Percentiles rank a stretch among this genome's conserved stretches.
phyloP scores from a whole-genome alignment of 345 rosid genomes.

The Cardamine occulta region DNA sequence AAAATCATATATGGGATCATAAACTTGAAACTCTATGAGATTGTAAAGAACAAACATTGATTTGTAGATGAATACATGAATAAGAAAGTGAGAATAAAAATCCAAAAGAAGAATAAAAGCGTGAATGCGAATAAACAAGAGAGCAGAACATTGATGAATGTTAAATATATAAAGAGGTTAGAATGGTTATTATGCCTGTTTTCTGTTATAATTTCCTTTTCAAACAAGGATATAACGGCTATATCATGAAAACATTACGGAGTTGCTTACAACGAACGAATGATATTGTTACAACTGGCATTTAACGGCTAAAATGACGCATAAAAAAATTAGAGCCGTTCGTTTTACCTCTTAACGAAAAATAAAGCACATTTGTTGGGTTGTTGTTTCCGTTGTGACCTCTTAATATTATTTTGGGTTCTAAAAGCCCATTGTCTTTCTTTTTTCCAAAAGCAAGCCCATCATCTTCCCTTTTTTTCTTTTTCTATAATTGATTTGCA shows the following conservation, averaged over 20 bases:
- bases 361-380: no score
- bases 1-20: no score
- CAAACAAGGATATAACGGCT: neutral
- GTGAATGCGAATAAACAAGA: neutral
- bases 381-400: neutral
- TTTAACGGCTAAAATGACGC: neutral
- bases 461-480: no score
- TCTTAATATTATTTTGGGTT: neutral
- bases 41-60: neutral
- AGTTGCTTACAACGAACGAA: neutral
- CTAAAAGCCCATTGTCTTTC: neutral
- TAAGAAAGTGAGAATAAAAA: neutral
- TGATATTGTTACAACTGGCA: neutral
- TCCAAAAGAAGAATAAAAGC: neutral
- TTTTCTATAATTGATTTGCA: no score
- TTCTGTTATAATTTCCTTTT: no score
- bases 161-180: no score
- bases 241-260: neutral
- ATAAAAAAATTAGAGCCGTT: neutral
- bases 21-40: neutral
- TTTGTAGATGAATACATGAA: neutral
- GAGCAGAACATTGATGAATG: neutral
- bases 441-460: neutral
- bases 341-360: neutral
- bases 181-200: no score